Evolutionary conservation across 371 early-diverging fungal genomes (phyloP).

Genomic region (Thermomucor indicae-seudaticae): DNA sequence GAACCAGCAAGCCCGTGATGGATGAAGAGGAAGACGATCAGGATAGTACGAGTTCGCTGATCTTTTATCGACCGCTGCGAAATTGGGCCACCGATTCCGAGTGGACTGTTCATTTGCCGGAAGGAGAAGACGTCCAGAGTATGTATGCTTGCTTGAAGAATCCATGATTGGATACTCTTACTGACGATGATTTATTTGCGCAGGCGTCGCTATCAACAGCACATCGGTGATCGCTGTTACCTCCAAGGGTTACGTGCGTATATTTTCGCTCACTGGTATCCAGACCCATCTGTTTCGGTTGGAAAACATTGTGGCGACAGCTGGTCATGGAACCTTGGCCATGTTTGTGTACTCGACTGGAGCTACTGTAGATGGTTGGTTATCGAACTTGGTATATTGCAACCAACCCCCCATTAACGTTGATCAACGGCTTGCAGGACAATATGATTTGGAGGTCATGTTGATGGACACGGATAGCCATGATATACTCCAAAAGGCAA

Average conservation of each 20-base stretch:
- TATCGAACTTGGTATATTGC: too few species aligned
- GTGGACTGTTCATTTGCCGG: slow-evolving; percentile 70
- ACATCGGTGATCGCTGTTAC: slow-evolving; percentile 73
- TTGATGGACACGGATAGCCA: slow-evolving; percentile 62
- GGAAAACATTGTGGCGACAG: slow-evolving; percentile 61
- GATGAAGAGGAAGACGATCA: slow-evolving; percentile 23
- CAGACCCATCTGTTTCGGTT: slow-evolving; percentile 69
- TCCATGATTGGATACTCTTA: too few species aligned
- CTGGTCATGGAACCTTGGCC: slow-evolving; percentile 44
- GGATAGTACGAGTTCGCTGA: slow-evolving; percentile 40
- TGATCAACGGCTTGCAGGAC: not conserved
- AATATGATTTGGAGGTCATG: slow-evolving; percentile 62
- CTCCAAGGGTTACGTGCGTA: slow-evolving; percentile 66
- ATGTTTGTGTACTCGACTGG: slow-evolving; percentile 25
- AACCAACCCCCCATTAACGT: too few species aligned
- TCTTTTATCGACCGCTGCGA: slow-evolving; percentile 51
- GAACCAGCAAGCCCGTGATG: not conserved
- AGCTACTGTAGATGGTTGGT: slow-evolving; percentile 25
- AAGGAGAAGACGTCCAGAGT: slow-evolving; percentile 64
- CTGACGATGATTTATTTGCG: too few species aligned
- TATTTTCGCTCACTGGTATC: slow-evolving; percentile 74
- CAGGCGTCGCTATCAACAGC: slow-evolving; percentile 71
- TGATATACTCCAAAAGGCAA: slow-evolving; percentile 55
- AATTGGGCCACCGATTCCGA: slow-evolving; percentile 70
- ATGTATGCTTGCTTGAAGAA: slow-evolving; percentile 1